These are phyloP conservation scores for Vinca minor DNA, from an alignment of 257 asterid genomes.

Conservation along the genomic window DNA sequence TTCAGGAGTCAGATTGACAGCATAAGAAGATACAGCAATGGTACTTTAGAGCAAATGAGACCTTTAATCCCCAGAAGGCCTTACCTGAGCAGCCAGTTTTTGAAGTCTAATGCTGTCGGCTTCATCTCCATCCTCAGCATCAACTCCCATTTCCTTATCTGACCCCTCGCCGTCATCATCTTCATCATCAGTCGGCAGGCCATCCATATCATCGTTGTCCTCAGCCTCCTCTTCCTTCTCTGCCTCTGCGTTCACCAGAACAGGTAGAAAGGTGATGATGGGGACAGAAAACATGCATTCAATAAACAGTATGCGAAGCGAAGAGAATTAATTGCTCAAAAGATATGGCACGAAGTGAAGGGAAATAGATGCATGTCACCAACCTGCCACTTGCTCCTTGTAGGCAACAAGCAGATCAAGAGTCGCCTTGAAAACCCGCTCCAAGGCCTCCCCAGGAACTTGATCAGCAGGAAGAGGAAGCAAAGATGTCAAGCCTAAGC, in stretches of 20 bases:
- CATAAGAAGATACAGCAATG: neutral
- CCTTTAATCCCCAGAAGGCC: neutral
- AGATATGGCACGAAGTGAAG: neutral
- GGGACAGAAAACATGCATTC: neutral
- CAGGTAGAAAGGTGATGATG: neutral
- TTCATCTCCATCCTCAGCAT: slow-evolving; percentile 83
- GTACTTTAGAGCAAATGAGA: neutral
- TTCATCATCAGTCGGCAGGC: slow-evolving; percentile 69
- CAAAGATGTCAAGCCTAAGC: slow-evolving; percentile 93
- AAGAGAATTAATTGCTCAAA: neutral
- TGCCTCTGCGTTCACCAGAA: slow-evolving; percentile 42
- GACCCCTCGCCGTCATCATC: slow-evolving; percentile 63
- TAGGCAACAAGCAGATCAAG: slow-evolving; percentile 93
- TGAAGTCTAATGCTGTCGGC: slow-evolving; percentile 64
- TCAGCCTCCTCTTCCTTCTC: slow-evolving; percentile 73
- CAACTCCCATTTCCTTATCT: slow-evolving; percentile 93
- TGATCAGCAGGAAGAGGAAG: slow-evolving; percentile 84
- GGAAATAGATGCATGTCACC: slow-evolving; percentile 14
- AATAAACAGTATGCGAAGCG: neutral
- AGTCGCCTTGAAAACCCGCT: slow-evolving; percentile 81
- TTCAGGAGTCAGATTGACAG: neutral
- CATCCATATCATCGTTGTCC: slow-evolving; percentile 69
- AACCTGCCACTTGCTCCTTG: slow-evolving; percentile 95
- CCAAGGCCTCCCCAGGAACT: slow-evolving; percentile 83
- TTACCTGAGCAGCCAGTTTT: slow-evolving; percentile 90